These are phyloP conservation scores for Micromonas commoda DNA, from an alignment of 139 green algal species.

Conservation along the genomic window DNA sequence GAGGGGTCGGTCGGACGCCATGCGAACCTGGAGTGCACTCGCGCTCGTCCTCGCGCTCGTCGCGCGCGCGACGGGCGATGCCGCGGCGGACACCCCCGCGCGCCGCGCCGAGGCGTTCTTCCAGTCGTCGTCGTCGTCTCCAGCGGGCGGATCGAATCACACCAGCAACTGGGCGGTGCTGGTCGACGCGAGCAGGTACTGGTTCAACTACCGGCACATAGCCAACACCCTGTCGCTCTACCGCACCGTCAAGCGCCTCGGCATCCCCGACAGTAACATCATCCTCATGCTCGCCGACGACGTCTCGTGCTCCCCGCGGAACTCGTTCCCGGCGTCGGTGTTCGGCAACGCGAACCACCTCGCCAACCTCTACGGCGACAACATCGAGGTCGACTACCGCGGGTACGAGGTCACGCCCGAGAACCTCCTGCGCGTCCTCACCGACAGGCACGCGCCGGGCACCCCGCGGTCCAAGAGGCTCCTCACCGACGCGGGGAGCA, in stretches of 20 bases:
- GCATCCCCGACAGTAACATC: slow-evolving; percentile 88
- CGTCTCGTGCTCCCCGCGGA: slow-evolving; percentile 80
- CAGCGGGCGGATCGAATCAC: not conserved
- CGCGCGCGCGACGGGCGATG: not conserved
- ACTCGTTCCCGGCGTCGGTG: slow-evolving; percentile 54
- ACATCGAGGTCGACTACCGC: slow-evolving; percentile 85
- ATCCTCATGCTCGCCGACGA: slow-evolving; percentile 89
- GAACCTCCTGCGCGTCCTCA: slow-evolving; percentile 77
- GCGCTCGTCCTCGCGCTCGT: not conserved
- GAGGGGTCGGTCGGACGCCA: too few relatives aligned
- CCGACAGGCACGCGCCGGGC: slow-evolving; percentile 42
- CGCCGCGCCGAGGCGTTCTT: too few relatives aligned
- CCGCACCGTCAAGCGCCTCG: slow-evolving; percentile 56
- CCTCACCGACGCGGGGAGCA: slow-evolving; percentile 58
- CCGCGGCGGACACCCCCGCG: too few relatives aligned
- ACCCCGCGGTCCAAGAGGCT: slow-evolving; percentile 67
- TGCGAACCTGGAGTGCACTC: too few relatives aligned
- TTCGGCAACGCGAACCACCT: slow-evolving; percentile 57
- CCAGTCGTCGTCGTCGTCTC: not conserved
- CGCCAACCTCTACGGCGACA: slow-evolving; percentile 71
- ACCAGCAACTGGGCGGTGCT: slow-evolving; percentile 39
- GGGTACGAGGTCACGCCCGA: slow-evolving; percentile 83
- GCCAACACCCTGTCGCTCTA: slow-evolving; percentile 46
- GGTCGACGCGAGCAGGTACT: slow-evolving; percentile 30
- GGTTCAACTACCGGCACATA: slow-evolving; percentile 50